A percentile compares a stretch with the other conserved stretches of the same genome.
Evolutionary conservation across 345 rosid genomes (phyloP).

Genomic region (Streptanthus diversifolius): DNA sequence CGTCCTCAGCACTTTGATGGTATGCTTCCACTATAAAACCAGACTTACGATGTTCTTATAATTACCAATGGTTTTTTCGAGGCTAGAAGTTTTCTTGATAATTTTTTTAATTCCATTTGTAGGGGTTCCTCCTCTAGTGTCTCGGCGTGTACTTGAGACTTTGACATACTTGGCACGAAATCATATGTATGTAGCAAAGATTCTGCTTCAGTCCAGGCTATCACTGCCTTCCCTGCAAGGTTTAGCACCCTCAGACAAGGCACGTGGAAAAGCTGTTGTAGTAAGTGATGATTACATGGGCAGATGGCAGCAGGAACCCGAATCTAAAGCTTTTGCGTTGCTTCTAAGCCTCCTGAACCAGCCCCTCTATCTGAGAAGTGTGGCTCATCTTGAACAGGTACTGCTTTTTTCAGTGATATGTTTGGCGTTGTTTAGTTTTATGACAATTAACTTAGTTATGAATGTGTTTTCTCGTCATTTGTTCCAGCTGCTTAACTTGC

Average conservation of each 20-base stretch:
- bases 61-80: not conserved
- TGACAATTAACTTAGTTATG: not conserved
- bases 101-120: conserved; percentile 4
- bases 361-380: conserved; percentile 87
- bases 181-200: conserved; percentile 76
- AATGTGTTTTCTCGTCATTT: conserved; percentile 3
- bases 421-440: not conserved
- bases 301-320: conserved; percentile 40
- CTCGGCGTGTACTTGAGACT: conserved; percentile 86
- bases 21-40: conserved; percentile 28
- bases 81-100: not conserved
- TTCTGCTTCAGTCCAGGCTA: conserved; percentile 64
- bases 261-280: conserved; percentile 71
- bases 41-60: not conserved
- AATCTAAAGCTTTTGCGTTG: conserved; percentile 56
- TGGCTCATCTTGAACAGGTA: conserved; percentile 98
- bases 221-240: conserved; percentile 46
- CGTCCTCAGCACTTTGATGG: conserved; percentile 89
- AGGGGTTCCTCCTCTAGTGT: conserved; percentile 94
- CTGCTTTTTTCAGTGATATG: conserved; percentile 12
- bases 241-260: conserved; percentile 37
- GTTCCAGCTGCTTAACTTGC: conserved; percentile 74
- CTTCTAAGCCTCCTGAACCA: conserved; percentile 89
- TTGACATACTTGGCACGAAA: conserved; percentile 81
- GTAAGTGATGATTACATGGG: conserved; percentile 46